Conservation (phyloP, 306 rosid species). For the Cucumis melo region DNA sequence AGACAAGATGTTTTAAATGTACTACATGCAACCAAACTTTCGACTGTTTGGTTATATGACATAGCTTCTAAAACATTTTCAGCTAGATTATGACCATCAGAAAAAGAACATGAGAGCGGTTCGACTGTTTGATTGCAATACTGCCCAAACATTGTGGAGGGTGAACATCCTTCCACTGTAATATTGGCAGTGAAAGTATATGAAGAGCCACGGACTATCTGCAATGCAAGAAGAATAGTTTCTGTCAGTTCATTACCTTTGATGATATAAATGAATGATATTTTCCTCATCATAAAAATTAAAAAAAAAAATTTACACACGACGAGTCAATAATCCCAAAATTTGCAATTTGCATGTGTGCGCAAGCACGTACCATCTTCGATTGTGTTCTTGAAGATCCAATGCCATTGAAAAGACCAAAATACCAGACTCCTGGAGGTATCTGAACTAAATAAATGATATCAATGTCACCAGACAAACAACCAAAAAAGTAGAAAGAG, state of each 20-base stretch:
- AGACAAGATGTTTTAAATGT: slow-evolving; percentile 35
- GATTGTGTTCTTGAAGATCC: slow-evolving; percentile 81
- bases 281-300: not conserved
- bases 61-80: slow-evolving; percentile 13
- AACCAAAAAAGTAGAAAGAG: not conserved
- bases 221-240: slow-evolving; percentile 16
- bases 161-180: slow-evolving; percentile 69
- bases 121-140: slow-evolving; percentile 70
- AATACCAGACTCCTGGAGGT: slow-evolving; percentile 89
- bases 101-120: slow-evolving; percentile 52
- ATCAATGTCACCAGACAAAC: slow-evolving; percentile 8
- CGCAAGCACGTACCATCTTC: slow-evolving; percentile 47
- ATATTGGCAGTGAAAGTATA: slow-evolving; percentile 69
- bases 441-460: slow-evolving; percentile 38
- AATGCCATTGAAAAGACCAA: slow-evolving; percentile 90
- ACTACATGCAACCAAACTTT: slow-evolving; percentile 40
- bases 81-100: slow-evolving; percentile 16
- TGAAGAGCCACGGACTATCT: slow-evolving; percentile 61
- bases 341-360: not conserved
- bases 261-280: not conserved
- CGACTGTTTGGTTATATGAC: slow-evolving; percentile 20
- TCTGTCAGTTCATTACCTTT: not conserved
- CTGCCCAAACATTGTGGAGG: slow-evolving; percentile 53
- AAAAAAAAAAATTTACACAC: not conserved
- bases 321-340: not conserved